phyloP scores from a whole-genome alignment of 169 alveolate genomes.

The Neospora caninum region DNA sequence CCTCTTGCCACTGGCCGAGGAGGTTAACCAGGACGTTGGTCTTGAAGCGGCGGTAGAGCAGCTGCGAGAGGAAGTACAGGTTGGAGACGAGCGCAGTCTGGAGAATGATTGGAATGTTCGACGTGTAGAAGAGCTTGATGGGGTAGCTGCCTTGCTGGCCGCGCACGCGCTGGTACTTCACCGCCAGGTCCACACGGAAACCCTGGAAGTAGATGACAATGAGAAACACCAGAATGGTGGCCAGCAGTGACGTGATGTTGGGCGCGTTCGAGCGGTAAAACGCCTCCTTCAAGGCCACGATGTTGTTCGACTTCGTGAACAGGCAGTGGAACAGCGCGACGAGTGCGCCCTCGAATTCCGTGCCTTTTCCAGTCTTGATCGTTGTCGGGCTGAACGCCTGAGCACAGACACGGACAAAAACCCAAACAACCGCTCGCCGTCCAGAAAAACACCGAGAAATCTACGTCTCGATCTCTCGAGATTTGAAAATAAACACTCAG shows the following conservation, averaged over 20 bases:
- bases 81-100: constrained; percentile 97
- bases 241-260: constrained; percentile 95
- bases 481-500: not conserved
- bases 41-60: constrained; percentile 96
- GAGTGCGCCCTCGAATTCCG: constrained; percentile 99
- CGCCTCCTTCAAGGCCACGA: constrained; percentile 93
- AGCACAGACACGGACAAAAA: not conserved
- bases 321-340: constrained; percentile 97
- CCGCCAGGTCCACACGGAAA: constrained; percentile 97
- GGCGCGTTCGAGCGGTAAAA: constrained; percentile 98
- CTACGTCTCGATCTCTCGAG: not conserved
- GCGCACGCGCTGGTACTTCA: constrained; percentile 94
- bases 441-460: not conserved
- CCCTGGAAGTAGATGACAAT: constrained; percentile 99
- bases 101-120: constrained; percentile 99
- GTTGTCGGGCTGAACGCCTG: constrained; percentile 98
- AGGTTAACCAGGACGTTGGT: constrained; percentile 92
- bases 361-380: constrained; percentile 93
- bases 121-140: constrained; percentile 98
- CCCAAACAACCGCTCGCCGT: not conserved
- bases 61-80: constrained; percentile 98
- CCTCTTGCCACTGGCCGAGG: constrained; percentile 96
- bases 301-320: constrained; percentile 91
- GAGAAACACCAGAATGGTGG: constrained; percentile 96
- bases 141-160: constrained; percentile 99